Evolutionary conservation across 441 rosid species (phyloP).

Genomic region (Raphanus hybrid): DNA sequence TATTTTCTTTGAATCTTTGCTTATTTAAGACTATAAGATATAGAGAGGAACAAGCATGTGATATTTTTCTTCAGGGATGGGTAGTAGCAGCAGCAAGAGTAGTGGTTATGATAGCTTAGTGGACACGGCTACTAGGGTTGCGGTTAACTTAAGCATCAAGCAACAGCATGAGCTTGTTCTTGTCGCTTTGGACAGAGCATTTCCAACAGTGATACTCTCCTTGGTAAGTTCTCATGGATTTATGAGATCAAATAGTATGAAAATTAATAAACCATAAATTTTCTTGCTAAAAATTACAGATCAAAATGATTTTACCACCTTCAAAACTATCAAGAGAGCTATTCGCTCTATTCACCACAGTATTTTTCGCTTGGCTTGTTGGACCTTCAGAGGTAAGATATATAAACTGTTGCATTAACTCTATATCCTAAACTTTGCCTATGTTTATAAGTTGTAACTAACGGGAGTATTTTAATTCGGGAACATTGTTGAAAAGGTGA

Average conservation of each 20-base stretch:
- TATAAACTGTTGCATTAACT: not conserved
- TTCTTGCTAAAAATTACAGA: slow-evolving; percentile 48
- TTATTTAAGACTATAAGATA: not conserved
- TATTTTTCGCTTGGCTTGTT: slow-evolving; percentile 83
- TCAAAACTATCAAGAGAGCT: slow-evolving; percentile 73
- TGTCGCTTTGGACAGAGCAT: slow-evolving; percentile 62
- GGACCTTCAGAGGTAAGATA: slow-evolving; percentile 80
- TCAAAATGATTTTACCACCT: slow-evolving; percentile 61
- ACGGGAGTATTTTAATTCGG: not conserved
- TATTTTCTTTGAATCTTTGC: not conserved
- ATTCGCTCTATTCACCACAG: slow-evolving; percentile 81
- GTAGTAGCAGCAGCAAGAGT: slow-evolving; percentile 46
- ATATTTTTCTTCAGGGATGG: slow-evolving; percentile 53
- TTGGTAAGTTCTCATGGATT: slow-evolving; percentile 51
- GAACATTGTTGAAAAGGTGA: slow-evolving; percentile 56
- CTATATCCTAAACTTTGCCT: not conserved
- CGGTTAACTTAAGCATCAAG: slow-evolving; percentile 48
- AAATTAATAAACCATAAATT: not conserved
- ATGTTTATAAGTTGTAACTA: not conserved
- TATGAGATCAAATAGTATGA: slow-evolving; percentile 6
- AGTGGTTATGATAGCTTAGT: slow-evolving; percentile 78
- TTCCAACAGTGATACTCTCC: slow-evolving; percentile 62
- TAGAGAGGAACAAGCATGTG: slow-evolving; percentile 1
- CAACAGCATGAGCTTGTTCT: slow-evolving; percentile 72
- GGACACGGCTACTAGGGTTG: slow-evolving; percentile 63